Evolutionary conservation across 148 eudicot genomes (phyloP).

Genomic region (Rheum nobile): DNA sequence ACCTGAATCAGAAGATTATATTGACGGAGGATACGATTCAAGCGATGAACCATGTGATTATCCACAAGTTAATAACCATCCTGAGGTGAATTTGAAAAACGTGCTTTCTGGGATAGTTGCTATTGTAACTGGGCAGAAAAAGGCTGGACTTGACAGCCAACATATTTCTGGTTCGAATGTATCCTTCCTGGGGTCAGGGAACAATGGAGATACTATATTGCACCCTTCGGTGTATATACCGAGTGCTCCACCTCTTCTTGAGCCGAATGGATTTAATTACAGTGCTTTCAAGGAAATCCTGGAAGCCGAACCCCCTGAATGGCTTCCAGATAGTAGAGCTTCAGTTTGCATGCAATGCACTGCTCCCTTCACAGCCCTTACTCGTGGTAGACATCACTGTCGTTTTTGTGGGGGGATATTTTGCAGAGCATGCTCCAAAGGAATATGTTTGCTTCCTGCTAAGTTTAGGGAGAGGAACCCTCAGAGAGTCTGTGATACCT

Average conservation of each 20-base stretch:
- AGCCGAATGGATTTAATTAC: constrained; percentile 51
- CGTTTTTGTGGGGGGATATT: constrained; percentile 96
- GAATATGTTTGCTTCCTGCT: constrained; percentile 87
- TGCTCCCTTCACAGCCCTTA: constrained; percentile 25
- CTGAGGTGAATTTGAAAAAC: constrained; percentile 88
- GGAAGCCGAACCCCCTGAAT: constrained; percentile 97
- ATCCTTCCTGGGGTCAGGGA: constrained; percentile 74
- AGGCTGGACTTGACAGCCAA: constrained; percentile 23
- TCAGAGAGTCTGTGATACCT: constrained; percentile 96
- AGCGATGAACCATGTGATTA: constrained; percentile 35
- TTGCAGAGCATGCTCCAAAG: constrained; percentile 81
- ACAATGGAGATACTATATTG: constrained; percentile 76
- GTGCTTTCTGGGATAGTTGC: constrained; percentile 70
- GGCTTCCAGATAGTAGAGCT: constrained; percentile 94
- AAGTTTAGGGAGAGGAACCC: constrained; percentile 97
- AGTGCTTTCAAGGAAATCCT: constrained; percentile 69
- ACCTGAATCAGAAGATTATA: constrained; percentile 45
- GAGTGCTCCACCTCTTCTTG: constrained; percentile 93
- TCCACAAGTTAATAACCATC: constrained; percentile 27
- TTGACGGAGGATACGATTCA: constrained; percentile 53
- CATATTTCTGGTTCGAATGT: constrained; percentile 49
- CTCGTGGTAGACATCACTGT: constrained; percentile 71
- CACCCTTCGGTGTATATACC: constrained; percentile 88
- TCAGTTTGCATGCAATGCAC: constrained; percentile 82
- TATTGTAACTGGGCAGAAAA: constrained; percentile 72